Evolutionary conservation across 306 rosid species (phyloP).

Genomic region (Trichosanthes cucumerina): DNA sequence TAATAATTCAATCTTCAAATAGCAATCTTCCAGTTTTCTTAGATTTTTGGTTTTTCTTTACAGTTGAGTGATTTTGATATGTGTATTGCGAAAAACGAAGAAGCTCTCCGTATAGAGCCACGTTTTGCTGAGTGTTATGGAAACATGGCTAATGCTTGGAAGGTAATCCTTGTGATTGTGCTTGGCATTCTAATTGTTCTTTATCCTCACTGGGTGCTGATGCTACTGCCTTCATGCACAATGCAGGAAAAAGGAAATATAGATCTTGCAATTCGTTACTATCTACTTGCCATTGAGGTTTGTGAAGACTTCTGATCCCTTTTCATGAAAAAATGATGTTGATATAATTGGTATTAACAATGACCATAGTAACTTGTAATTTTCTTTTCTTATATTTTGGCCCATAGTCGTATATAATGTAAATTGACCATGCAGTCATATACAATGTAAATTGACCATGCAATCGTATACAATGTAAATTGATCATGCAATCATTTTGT

Average conservation of each 20-base stretch:
- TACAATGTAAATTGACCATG: background rate
- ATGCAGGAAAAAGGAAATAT: slow-evolving; percentile 52
- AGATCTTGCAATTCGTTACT: slow-evolving; percentile 55
- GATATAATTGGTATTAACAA: background rate
- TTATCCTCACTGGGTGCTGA: background rate
- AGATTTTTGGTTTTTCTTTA: background rate
- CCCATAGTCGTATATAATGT: background rate
- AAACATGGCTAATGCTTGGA: slow-evolving; percentile 99
- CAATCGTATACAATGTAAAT: background rate
- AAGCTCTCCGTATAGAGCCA: slow-evolving; percentile 80
- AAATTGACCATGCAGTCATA: too few relatives aligned
- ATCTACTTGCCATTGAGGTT: slow-evolving; percentile 94
- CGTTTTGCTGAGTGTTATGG: slow-evolving; percentile 97
- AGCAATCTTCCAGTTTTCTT: too few relatives aligned
- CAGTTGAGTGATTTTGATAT: slow-evolving; percentile 92
- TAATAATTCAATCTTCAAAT: background rate
- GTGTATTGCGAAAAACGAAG: slow-evolving; percentile 92
- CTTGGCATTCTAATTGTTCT: background rate
- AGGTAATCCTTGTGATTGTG: slow-evolving; percentile 29
- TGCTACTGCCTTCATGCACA: background rate
- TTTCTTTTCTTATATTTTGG: background rate
- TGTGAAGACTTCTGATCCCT: slow-evolving; percentile 4
- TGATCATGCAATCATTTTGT: background rate
- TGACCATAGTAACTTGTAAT: background rate
- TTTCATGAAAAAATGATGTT: background rate